Evolutionary conservation across 768 basidiomycete species (phyloP).

Genomic region (Lepiota brunneoincarnata): DNA sequence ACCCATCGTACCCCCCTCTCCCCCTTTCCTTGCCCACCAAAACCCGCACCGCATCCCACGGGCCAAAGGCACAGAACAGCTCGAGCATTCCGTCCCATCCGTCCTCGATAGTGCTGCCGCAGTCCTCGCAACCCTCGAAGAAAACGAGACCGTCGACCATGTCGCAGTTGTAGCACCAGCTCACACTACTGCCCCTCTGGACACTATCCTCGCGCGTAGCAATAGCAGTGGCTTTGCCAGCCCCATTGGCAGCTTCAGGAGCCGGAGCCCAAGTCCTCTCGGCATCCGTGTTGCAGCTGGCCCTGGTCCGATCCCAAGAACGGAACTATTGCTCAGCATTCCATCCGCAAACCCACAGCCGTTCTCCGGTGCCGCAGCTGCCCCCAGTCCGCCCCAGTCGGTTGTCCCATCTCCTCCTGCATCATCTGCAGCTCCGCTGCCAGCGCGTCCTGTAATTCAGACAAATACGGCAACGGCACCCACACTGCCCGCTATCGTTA

Average conservation of each 20-base stretch:
- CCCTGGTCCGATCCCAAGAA: constrained; percentile 25
- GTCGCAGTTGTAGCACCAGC: constrained; percentile 62
- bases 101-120: constrained; percentile 84
- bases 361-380: constrained; percentile 9
- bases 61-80: constrained; percentile 66
- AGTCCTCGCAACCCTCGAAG: constrained; percentile 48
- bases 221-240: constrained; percentile 57
- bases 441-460: neutral
- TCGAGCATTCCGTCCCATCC: constrained; percentile 78
- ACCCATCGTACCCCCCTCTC: constrained; percentile 43
- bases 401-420: neutral
- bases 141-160: constrained; percentile 46
- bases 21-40: constrained; percentile 27
- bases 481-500: constrained; percentile 32
- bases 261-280: constrained; percentile 65
- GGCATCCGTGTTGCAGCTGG: constrained; percentile 18
- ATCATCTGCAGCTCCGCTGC: neutral
- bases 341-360: constrained; percentile 22
- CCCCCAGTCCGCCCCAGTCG: constrained; percentile 6
- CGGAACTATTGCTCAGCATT: constrained; percentile 48
- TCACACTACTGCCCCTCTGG: constrained; percentile 14
- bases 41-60: constrained; percentile 77
- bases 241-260: constrained; percentile 66
- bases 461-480: neutral
- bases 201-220: constrained; percentile 15